A percentile compares a stretch with the other conserved stretches of the same genome.
phyloP scores from a whole-genome alignment of 2,329 filamentous ascomycete species.

The Didymella exigua region DNA sequence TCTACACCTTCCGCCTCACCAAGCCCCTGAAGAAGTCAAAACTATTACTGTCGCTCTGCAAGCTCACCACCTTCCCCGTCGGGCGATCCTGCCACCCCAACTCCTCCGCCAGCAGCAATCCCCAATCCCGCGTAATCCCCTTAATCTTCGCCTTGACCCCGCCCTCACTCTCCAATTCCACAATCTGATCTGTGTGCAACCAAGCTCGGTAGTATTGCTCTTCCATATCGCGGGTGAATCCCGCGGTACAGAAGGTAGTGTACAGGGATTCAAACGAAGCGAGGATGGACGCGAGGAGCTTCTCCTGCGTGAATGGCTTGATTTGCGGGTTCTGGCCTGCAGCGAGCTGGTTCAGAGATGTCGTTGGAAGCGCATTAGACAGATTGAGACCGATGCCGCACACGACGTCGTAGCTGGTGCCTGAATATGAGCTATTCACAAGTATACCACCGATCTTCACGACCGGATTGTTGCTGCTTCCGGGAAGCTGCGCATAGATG shows the following conservation, averaged over 20 bases:
- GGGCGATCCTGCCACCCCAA: constrained; percentile 71
- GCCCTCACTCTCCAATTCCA: constrained; percentile 79
- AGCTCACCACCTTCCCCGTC: constrained; percentile 78
- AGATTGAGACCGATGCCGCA: constrained; percentile 84
- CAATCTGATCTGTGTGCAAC: constrained; percentile 72
- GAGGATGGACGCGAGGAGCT: constrained; percentile 79
- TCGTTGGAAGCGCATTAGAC: constrained; percentile 82
- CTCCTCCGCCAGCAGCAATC: constrained; percentile 84
- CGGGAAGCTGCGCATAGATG: constrained; percentile 62
- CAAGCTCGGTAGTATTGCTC: constrained; percentile 68
- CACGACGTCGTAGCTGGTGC: constrained; percentile 80
- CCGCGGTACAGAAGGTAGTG: constrained; percentile 71
- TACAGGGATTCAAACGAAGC: constrained; percentile 80
- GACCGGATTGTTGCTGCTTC: constrained; percentile 61
- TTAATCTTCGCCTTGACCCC: constrained; percentile 76
- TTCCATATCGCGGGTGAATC: constrained; percentile 77
- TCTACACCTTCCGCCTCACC: constrained; percentile 76
- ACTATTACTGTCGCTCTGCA: constrained; percentile 97
- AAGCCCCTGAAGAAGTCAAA: constrained; percentile 96
- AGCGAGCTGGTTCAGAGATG: constrained; percentile 78
- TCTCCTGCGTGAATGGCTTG: constrained; percentile 72
- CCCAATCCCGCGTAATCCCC: constrained; percentile 92
- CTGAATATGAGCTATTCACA: constrained; percentile 82
- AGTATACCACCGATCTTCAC: constrained; percentile 94
- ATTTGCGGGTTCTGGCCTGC: constrained; percentile 42